phyloP scores from a whole-genome alignment of 2,329 filamentous ascomycete species.

The Coniochaeta prunicola region DNA sequence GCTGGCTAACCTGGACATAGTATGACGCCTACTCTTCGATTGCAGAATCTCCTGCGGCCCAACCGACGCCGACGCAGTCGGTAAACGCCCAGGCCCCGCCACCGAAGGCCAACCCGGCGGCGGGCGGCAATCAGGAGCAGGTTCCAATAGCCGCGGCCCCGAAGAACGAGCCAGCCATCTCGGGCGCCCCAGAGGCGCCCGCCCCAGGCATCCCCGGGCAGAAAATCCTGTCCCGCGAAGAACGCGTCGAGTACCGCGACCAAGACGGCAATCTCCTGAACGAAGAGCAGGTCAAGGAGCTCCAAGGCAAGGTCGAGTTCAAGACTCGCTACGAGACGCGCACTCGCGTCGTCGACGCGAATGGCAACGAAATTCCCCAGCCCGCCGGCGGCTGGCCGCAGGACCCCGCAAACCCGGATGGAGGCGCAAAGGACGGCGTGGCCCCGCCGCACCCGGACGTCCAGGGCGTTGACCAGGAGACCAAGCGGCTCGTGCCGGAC shows the following conservation, averaged over 20 bases:
- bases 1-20: slow-evolving; percentile 19
- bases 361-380: slow-evolving; percentile 66
- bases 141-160: slow-evolving; percentile 13
- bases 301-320: slow-evolving; percentile 92
- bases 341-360: slow-evolving; percentile 71
- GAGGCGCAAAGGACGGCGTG: slow-evolving; percentile 26
- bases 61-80: slow-evolving; percentile 15
- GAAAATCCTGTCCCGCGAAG: slow-evolving; percentile 53
- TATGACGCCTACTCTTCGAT: slow-evolving; percentile 40
- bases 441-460: slow-evolving; percentile 56
- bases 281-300: slow-evolving; percentile 71
- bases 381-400: slow-evolving; percentile 32
- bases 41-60: slow-evolving; percentile 12
- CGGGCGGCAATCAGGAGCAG: slow-evolving; percentile 16
- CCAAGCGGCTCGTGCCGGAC: slow-evolving; percentile 31
- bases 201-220: slow-evolving; percentile 28
- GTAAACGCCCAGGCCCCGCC: slow-evolving; percentile 9
- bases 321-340: slow-evolving; percentile 94
- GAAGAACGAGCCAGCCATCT: slow-evolving; percentile 25
- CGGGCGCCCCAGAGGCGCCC: slow-evolving; percentile 36
- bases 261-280: slow-evolving; percentile 86
- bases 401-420: slow-evolving; percentile 16
- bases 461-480: slow-evolving; percentile 53
- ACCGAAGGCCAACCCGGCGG: slow-evolving; percentile 2
- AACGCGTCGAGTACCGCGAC: slow-evolving; percentile 90